Conservation (phyloP, 768 basidiomycete species). For the Calocybe cyanea region DNA sequence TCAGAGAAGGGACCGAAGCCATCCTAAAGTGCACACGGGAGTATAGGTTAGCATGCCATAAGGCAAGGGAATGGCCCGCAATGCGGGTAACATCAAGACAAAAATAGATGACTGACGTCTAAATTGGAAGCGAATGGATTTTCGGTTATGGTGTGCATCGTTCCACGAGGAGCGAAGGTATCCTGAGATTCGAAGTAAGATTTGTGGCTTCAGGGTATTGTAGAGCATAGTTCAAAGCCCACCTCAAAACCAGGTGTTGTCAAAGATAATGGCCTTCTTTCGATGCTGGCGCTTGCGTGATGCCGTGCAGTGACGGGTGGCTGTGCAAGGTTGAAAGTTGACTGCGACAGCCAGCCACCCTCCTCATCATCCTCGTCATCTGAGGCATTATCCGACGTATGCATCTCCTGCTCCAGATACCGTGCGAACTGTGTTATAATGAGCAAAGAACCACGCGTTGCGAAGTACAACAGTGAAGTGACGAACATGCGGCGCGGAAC, state of each 20-base stretch:
- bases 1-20: constrained; percentile 83
- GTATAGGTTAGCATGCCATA: too few relatives aligned
- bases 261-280: constrained; percentile 37
- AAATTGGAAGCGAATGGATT: constrained; percentile 52
- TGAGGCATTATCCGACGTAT: constrained; percentile 51
- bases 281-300: constrained; percentile 32
- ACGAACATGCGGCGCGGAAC: constrained; percentile 41
- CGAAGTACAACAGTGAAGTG: neutral
- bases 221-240: constrained; percentile 21
- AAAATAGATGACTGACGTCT: constrained; percentile 38
- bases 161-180: constrained; percentile 40
- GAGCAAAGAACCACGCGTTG: too few relatives aligned
- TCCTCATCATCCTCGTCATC: constrained; percentile 71
- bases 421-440: constrained; percentile 59
- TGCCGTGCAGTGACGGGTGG: constrained; percentile 43
- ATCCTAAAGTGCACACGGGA: constrained; percentile 33
- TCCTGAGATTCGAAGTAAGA: constrained; percentile 33
- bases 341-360: constrained; percentile 77
- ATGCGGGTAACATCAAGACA: neutral
- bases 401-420: constrained; percentile 74
- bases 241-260: constrained; percentile 52
- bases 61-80: too few relatives aligned
- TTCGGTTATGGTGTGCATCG: constrained; percentile 34
- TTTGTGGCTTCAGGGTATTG: neutral
- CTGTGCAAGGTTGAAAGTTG: constrained; percentile 58